Base-by-base conservation (phyloP, 2,329 filamentous ascomycete genomes). In the Lecanicillium sp. region DNA sequence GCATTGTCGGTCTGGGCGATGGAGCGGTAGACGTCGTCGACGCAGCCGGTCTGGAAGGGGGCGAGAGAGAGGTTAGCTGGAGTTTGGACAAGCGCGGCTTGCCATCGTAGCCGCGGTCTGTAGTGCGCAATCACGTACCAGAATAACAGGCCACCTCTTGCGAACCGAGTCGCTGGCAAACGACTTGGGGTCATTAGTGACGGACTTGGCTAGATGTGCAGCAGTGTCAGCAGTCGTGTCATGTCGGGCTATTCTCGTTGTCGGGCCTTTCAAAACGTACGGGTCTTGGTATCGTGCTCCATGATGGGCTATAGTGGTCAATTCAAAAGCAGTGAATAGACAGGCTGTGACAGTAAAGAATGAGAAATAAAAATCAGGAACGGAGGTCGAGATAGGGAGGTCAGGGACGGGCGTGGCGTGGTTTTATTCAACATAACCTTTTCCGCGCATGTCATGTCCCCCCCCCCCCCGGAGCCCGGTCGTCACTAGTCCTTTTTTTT, bases 11-110 rank as follows among this genome's bases (percentile, higher is more conserved):
- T 68, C 42, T 69, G 64, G 25, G 69, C 68, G 4, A 83, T 74
- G 7, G 84, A 72, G 37, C 85, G 84, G 65, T 94, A 88, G n/a
- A 94, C 73, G 60, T 97, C 90, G 58, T 98, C 90, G 54, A 98
- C 92, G 40, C 84, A 86, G 57, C 88, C 79, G 13, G 92, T 97
- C 87, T 94, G 45, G 0, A n/a, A 17, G 33, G 6, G 4, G 35
- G 17, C 5, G 35, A 13, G n/a, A n/a, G 13, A 29, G 11, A 30
- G n/a, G 36, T 35, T 29, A 38, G 35, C 17, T 12, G 19, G 5
- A 9, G 20, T 10, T 28, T n/a, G n/a, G 17, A 9, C 17, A n/a
- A n/a, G n/a, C n/a, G n/a, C n/a, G n/a, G n/a, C n/a, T n/a, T n/a
- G n/a, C n/a, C n/a, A 36, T 5, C 8, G 33, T 18, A 20, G 29